Evolutionary conservation across 495 filamentous ascomycete genomes (phyloP).

Genomic region (Aspergillus taichungensis): DNA sequence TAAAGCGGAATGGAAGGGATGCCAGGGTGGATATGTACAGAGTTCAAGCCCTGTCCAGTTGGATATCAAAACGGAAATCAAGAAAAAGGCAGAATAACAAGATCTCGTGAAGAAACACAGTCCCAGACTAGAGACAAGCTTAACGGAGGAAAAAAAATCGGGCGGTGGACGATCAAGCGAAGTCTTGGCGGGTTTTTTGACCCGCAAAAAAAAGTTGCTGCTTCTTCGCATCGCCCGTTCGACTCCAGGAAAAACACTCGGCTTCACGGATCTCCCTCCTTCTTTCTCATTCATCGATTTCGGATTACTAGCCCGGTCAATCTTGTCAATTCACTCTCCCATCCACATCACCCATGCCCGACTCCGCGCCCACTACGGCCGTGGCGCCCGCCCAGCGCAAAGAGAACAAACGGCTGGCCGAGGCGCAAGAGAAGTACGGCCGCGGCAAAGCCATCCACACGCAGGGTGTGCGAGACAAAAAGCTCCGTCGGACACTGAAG

Average conservation of each 20-base stretch:
- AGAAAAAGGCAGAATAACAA: not conserved
- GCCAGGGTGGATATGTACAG: constrained; percentile 20
- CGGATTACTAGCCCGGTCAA: not conserved
- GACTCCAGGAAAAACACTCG: not conserved
- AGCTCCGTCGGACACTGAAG: constrained; percentile 71
- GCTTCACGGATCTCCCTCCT: not conserved
- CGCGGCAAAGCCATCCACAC: constrained; percentile 60
- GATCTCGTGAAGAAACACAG: not conserved
- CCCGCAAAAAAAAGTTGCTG: constrained; percentile 21
- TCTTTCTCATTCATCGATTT: not conserved
- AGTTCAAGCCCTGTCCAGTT: too few species aligned
- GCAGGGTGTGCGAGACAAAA: constrained; percentile 69
- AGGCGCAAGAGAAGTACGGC: constrained; percentile 75
- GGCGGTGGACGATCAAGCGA: constrained; percentile 9
- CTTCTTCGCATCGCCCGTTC: constrained; percentile 16
- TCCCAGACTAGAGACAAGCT: not conserved
- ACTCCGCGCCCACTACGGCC: constrained; percentile 25
- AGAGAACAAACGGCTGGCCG: constrained; percentile 33
- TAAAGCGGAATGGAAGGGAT: constrained; percentile 81
- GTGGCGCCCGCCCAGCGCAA: constrained; percentile 25
- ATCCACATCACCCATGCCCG: constrained; percentile 15
- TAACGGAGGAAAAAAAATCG: constrained; percentile 7
- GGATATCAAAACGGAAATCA: not conserved
- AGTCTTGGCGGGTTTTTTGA: constrained; percentile 20
- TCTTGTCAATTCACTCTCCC: not conserved